Base-by-base conservation (phyloP, 2,329 filamentous ascomycete genomes). In the Coniochaeta pulveracea region DNA sequence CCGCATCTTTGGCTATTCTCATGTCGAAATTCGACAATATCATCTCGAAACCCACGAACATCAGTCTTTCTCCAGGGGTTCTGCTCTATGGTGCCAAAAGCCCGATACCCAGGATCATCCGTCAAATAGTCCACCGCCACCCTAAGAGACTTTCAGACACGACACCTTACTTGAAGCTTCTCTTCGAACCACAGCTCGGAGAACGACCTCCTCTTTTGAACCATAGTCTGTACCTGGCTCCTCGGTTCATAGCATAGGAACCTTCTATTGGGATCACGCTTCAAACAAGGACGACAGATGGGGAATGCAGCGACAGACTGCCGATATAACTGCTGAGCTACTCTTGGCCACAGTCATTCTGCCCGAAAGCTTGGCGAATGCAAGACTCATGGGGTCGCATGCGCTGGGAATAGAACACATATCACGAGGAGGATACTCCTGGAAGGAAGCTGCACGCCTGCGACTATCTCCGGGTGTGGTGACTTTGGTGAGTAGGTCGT, bases 81-180 rank as follows among this genome's bases (percentile, higher is more conserved):
- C 26, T 28, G 26, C 14, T 28, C 26, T 17, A 28, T 15, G 9
- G 26, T 28, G 15, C 26, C 26, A 28, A 28, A 28, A 10, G 26
- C 26, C 26, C 16, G 26, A 28, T 28, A 17, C 12, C 26, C 26
- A 14, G 26, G 26, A 17, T 28, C 19, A 3, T 17, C 26, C 26
- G 16, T 17, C 5, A 14, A 14, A 10, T 28, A 28, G 26, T 28
- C 16, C 26, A 17, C 26, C n/a, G n/a, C n/a, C n/a, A n/a, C n/a
- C n/a, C n/a, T n/a, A n/a, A n/a, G n/a, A n/a, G n/a, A n/a, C n/a
- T n/a, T n/a, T n/a, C n/a, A n/a, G n/a, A n/a, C n/a, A n/a, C n/a
- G n/a, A n/a, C n/a, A n/a, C n/a, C n/a, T n/a, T n/a, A n/a, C n/a
- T n/a, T n/a, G n/a, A n/a, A n/a, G n/a, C n/a, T n/a, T n/a, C n/a